Conservation (phyloP, 2,329 filamentous ascomycete genomes). For the Microdochium trichocladiopsis region DNA sequence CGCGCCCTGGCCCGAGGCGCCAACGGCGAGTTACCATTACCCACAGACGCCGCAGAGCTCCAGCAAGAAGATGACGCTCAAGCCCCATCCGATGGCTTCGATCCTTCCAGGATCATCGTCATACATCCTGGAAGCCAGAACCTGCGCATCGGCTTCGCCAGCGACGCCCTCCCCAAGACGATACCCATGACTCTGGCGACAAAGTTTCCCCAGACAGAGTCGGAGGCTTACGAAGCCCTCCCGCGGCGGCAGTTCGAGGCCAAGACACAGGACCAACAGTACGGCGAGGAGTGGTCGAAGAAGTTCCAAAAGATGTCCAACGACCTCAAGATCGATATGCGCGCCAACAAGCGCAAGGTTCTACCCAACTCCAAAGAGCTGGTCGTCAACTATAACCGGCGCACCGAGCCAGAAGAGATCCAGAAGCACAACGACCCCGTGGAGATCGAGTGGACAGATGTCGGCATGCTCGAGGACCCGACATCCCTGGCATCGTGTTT, state of each 20-base stretch:
- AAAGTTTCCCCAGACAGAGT: slow-evolving; percentile 70
- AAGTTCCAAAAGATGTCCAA: slow-evolving; percentile 76
- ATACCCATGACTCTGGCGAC: slow-evolving; percentile 89
- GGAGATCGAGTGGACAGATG: slow-evolving; percentile 91
- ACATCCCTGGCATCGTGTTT: slow-evolving; percentile 58
- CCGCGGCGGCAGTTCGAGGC: slow-evolving; percentile 63
- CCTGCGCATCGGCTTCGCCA: slow-evolving; percentile 88
- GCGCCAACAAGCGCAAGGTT: slow-evolving; percentile 88
- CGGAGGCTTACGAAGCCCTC: slow-evolving; percentile 73
- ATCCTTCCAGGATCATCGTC: slow-evolving; percentile 86
- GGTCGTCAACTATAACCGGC: slow-evolving; percentile 88
- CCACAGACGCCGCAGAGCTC: slow-evolving; percentile 45
- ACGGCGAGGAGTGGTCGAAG: slow-evolving; percentile 74
- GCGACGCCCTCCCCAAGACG: slow-evolving; percentile 88
- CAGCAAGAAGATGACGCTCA: slow-evolving; percentile 49
- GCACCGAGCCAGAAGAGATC: slow-evolving; percentile 78
- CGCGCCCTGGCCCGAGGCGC: slow-evolving; percentile 72
- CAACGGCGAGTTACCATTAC: slow-evolving; percentile 56
- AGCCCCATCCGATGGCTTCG: slow-evolving; percentile 51
- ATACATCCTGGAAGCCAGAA: slow-evolving; percentile 96
- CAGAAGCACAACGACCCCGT: slow-evolving; percentile 91
- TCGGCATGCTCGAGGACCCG: slow-evolving; percentile 59
- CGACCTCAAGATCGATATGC: slow-evolving; percentile 85
- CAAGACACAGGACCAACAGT: slow-evolving; percentile 65
- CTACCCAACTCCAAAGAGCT: slow-evolving; percentile 96